Conservation (phyloP, 164 flowering plant species). For the Brasenia schreberi region DNA sequence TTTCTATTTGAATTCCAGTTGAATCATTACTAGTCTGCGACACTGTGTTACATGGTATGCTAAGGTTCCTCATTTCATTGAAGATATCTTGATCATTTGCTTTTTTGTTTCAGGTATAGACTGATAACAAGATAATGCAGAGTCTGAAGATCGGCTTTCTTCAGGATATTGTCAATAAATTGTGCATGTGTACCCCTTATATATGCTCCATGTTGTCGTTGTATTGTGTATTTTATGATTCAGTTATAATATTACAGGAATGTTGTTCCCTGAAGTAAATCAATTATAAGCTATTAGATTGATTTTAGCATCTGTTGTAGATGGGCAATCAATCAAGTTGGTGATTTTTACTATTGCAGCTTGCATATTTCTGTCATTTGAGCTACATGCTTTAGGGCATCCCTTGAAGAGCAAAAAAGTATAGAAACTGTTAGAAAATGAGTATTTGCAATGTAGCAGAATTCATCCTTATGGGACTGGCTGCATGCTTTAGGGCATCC, state of each 20-base stretch:
- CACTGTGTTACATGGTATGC: background rate
- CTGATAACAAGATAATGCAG: background rate
- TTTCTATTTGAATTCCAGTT: background rate
- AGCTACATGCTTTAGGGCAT: background rate
- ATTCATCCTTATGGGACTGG: too few species aligned
- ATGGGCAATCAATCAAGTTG: background rate
- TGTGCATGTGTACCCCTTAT: background rate
- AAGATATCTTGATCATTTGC: background rate
- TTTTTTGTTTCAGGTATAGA: background rate
- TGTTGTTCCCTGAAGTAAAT: background rate
- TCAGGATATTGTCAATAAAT: background rate
- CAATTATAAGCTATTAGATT: background rate
- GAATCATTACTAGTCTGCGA: background rate
- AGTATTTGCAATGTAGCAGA: too few species aligned
- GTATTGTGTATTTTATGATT: background rate
- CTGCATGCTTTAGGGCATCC: background rate
- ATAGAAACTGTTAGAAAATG: too few species aligned
- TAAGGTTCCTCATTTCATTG: background rate
- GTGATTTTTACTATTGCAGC: background rate
- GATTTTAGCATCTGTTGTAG: background rate
- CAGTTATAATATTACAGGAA: background rate
- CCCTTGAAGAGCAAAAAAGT: too few species aligned
- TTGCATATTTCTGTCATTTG: background rate
- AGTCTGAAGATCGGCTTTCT: background rate
- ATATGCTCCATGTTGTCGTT: background rate